phyloP scores from a whole-genome alignment of 2,329 filamentous ascomycete species.

The Bertia moriformis region DNA sequence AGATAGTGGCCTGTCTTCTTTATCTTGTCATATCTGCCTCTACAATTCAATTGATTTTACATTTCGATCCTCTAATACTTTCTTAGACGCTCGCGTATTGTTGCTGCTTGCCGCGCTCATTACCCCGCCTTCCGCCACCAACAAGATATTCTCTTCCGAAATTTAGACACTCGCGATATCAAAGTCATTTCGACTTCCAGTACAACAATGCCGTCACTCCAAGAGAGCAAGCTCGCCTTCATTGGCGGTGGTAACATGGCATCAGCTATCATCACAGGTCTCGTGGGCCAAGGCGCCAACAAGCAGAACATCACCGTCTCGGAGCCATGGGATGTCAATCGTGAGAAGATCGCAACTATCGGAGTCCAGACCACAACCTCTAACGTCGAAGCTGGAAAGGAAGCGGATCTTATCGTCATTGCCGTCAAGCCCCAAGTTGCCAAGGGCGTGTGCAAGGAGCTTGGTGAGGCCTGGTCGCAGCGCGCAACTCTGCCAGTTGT shows the following conservation, averaged over 20 bases:
- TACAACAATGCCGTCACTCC: slow-evolving; percentile 8
- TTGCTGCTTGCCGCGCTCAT: no score
- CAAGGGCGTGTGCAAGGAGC: slow-evolving; percentile 28
- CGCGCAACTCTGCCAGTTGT: slow-evolving; percentile 22
- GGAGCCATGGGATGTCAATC: slow-evolving; percentile 36
- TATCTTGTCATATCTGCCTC: no score
- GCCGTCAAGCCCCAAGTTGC: slow-evolving; percentile 36
- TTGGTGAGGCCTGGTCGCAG: slow-evolving; percentile 21
- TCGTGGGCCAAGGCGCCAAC: slow-evolving; percentile 24
- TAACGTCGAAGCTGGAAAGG: slow-evolving; percentile 25
- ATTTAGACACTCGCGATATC: no score
- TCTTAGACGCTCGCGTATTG: no score
- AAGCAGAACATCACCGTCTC: slow-evolving; percentile 29
- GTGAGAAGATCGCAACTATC: slow-evolving; percentile 27
- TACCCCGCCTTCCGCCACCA: no score
- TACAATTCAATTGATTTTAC: no score
- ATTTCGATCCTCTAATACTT: no score
- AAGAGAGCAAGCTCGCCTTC: slow-evolving; percentile 18
- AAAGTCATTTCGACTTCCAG: no score
- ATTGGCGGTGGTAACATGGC: slow-evolving; percentile 36
- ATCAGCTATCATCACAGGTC: slow-evolving; percentile 32
- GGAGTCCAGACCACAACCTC: slow-evolving; percentile 29
- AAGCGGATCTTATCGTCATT: slow-evolving; percentile 30
- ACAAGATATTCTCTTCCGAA: no score
- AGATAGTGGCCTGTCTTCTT: no score